Evolutionary conservation across 371 early-diverging fungal species (phyloP).

Genomic region (Mucor saturninus): DNA sequence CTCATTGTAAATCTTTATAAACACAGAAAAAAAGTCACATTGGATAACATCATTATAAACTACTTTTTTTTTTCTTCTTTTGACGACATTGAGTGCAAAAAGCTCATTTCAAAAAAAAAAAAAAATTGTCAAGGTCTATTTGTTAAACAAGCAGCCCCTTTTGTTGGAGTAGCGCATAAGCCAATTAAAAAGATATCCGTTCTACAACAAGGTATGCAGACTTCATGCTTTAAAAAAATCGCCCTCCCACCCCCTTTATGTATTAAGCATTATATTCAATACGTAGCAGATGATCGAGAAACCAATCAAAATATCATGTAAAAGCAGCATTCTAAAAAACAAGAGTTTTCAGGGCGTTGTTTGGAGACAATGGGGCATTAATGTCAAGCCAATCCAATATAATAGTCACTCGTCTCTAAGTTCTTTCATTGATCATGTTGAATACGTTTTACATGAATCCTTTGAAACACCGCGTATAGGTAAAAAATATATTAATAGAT

Average conservation of each 20-base stretch:
- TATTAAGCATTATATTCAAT: background rate
- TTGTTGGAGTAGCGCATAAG: too few relatives aligned
- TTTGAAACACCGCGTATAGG: conserved; percentile 5
- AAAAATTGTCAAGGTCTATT: background rate
- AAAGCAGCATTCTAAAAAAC: background rate
- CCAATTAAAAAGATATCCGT: too few relatives aligned
- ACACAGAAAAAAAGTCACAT: background rate
- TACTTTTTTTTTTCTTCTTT: background rate
- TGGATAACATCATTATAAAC: background rate
- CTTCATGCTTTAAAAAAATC: too few relatives aligned
- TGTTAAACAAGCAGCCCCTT: too few relatives aligned
- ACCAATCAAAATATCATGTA: conserved; percentile 11
- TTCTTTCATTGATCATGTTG: conserved; percentile 14
- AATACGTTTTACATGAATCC: conserved; percentile 13
- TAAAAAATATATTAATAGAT: background rate
- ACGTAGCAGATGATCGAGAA: conserved; percentile 2
- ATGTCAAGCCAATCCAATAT: background rate
- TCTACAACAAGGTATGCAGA: too few relatives aligned
- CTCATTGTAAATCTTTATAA: background rate
- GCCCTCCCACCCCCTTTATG: background rate
- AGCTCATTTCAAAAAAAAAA: conserved; percentile 1
- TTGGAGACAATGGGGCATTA: conserved; percentile 4
- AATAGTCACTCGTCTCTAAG: background rate
- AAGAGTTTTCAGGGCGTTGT: background rate
- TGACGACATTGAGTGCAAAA: too few relatives aligned